Evolutionary conservation across 1,284 basidiomycete genomes (phyloP), one percentile per base, ranked within the genome.

Genomic region (Pseudozyma tsukubaensis): DNA sequence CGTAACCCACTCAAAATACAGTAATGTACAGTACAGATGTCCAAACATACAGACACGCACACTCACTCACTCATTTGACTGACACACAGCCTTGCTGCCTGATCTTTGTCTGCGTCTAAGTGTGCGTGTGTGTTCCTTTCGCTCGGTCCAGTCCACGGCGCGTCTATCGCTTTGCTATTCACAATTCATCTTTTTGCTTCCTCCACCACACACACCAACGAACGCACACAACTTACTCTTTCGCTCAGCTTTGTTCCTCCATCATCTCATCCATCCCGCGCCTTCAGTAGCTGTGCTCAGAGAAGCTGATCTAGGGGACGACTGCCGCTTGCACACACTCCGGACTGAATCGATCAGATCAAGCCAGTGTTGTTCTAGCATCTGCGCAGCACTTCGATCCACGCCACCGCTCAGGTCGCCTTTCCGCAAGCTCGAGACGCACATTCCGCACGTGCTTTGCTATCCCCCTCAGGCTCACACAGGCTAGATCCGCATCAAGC

Each of bases 141-240:
- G 60, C 56, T 62, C 60, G 52, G 56, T 55, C 55, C 59, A 59
- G 37, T 29, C 24, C 24, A 29, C 52, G 13, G 18, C 29, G 55
- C 54, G 59, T 61, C 59, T 43, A 48, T 61, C 59, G 45, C 13
- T 39, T 21, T 37, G 58, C 43, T 54, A 50, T 50, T 67, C 63
- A 59, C 43, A 50, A 50, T 50, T 67, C 63, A 59, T 43, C 57
- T 24, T 44, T 47, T 50, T 34, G n/a, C 64, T 55, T 68, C 65
- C 65, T 54, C 65, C 55, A 36, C 40, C 37, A 50, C 39, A 50
- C 29, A 6, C 44, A 29, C 36, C 24, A 29, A 29, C 24, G 24
- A 3, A 29, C 24, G 6, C 18, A 40, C 37, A 18, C 43, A 32
- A 14, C 48, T 29, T 13, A 40, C 62, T 39, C 13, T 40, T 43